phyloP scores from a whole-genome alignment of 306 rosid genomes.

The Dalbergia oliveri region DNA sequence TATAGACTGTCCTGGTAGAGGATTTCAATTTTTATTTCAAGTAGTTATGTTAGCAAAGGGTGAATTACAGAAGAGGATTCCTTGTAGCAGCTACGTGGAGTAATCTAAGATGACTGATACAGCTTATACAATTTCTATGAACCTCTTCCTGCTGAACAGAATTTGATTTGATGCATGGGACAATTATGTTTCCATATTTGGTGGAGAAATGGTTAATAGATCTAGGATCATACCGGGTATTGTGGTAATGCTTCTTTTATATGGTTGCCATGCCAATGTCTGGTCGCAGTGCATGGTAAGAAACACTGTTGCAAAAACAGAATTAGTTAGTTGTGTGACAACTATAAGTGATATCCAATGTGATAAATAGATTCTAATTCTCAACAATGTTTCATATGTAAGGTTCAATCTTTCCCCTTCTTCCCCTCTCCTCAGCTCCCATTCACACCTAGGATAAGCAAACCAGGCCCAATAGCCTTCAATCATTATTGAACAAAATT shows the following conservation, averaged over 20 bases:
- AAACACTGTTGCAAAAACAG: conserved; percentile 4
- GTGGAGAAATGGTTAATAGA: conserved; percentile 2
- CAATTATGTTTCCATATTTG: conserved; percentile 35
- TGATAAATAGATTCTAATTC: conserved; percentile 34
- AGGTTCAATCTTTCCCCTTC: background rate
- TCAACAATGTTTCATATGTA: conserved; percentile 1
- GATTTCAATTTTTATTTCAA: conserved; percentile 41
- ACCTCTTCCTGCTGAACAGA: conserved; percentile 37
- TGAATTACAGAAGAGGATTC: conserved; percentile 31
- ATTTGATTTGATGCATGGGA: conserved; percentile 29
- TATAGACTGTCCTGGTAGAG: conserved; percentile 22
- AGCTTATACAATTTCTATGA: conserved; percentile 14
- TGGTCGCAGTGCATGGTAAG: background rate
- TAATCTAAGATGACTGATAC: conserved; percentile 11
- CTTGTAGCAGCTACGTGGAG: conserved; percentile 38
- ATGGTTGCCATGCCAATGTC: background rate
- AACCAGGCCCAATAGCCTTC: too few species aligned
- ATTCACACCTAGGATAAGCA: too few species aligned
- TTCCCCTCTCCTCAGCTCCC: too few species aligned
- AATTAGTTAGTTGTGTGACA: conserved; percentile 25
- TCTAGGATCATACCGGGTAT: background rate
- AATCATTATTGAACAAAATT: background rate
- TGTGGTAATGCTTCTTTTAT: conserved; percentile 9
- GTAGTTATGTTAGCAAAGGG: conserved; percentile 12
- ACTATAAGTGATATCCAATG: conserved; percentile 20